Evolutionary conservation across 192 early-diverging fungal species (phyloP), one percentile per base, ranked within the genome.

Genomic region (Paraglomus brasilianum): DNA sequence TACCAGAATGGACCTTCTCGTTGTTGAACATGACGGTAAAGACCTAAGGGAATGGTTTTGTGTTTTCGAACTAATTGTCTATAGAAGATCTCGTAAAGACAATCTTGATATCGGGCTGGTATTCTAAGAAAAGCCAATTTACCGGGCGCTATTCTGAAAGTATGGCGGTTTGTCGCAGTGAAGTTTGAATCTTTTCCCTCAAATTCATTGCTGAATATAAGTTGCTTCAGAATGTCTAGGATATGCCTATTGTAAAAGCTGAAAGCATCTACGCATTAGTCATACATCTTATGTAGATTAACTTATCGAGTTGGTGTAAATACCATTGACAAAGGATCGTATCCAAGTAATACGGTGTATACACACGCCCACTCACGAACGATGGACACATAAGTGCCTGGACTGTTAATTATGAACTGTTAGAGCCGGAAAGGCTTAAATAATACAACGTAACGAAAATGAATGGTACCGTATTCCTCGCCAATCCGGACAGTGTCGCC

Each of bases 331-430:
- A 85, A 21, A 92, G 70, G 21, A 92, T 72, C 4, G 88, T 86
- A 66, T 91, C 86, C 10, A 91, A 80, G 83, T 91, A 87, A n/a
- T 80, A 75, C 2, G 85, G 80, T 8, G 87, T 82, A 46, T 87
- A 91, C 6, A 92, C 87, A 41, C 89, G 86, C 38, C 90, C 90
- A 2, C 82, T 82, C 76, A 88, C 86, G 65, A 91, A 92, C 24
- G 84, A 80, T 11, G 89, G 88, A 21, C 86, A 74, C 61, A 89
- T 65, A 49, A 90, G 76, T 46, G 81, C 83, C 72, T 89, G 88
- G 8, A 81, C 89, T 67, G n/a, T 30, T 22, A 62, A 21, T 45
- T 24, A 6, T 22, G 52, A 19, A 30, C 30, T 30, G 30, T 30
- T 3, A 30, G 21, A 38, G 5, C 2, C 17, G 50, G 50, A 51